phyloP scores from a whole-genome alignment of 768 basidiomycete species.

The Panaeolus cyanescens region DNA sequence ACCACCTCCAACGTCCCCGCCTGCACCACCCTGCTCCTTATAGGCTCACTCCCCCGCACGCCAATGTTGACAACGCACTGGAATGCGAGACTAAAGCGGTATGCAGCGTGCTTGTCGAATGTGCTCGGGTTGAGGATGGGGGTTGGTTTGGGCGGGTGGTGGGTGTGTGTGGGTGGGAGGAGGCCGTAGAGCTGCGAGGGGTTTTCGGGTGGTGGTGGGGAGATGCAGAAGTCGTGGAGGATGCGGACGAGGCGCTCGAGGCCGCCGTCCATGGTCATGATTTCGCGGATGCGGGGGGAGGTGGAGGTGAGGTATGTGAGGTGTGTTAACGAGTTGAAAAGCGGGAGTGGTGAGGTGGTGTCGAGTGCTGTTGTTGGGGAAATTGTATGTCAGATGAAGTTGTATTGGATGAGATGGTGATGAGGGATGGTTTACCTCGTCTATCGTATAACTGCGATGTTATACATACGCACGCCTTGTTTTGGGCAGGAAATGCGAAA shows the following conservation, averaged over 20 bases:
- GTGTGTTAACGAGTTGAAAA: constrained; percentile 94
- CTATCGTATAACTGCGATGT: constrained; percentile 94
- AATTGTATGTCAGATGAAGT: constrained; percentile 9
- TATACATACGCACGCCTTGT: constrained; percentile 93
- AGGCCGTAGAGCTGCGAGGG: constrained; percentile 79
- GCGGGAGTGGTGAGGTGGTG: constrained; percentile 54
- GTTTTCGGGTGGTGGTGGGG: constrained; percentile 81
- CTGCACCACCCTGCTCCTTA: constrained; percentile 90
- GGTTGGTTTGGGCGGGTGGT: constrained; percentile 52
- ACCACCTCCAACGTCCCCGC: constrained; percentile 94
- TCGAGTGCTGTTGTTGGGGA: constrained; percentile 43
- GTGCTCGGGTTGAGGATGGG: constrained; percentile 68
- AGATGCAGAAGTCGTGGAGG: constrained; percentile 84
- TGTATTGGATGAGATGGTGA: constrained; percentile 11
- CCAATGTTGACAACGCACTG: constrained; percentile 98
- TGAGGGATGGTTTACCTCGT: constrained; percentile 62
- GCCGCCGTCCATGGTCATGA: constrained; percentile 97
- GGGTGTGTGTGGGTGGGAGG: constrained; percentile 52
- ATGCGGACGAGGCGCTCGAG: constrained; percentile 94
- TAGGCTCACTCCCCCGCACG: constrained; percentile 90
- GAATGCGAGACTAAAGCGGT: constrained; percentile 90
- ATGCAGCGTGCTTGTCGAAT: constrained; percentile 84
- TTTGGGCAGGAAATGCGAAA: constrained; percentile 93
- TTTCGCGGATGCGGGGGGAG: constrained; percentile 96
- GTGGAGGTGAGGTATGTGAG: constrained; percentile 96